phyloP scores from a whole-genome alignment of 768 basidiomycete genomes.

The Tremella mesenterica region DNA sequence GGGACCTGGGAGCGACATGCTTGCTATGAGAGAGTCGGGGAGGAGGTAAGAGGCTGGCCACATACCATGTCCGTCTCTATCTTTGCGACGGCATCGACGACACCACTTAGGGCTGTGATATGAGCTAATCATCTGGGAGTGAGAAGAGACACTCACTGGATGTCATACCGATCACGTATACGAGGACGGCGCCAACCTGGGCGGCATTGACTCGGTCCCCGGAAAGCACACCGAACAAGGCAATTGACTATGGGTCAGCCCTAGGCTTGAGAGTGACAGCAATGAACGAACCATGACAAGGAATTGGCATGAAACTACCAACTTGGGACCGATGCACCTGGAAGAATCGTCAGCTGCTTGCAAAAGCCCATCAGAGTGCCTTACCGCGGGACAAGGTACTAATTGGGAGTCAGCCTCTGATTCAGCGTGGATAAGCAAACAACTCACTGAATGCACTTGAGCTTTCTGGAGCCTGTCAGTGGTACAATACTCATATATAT shows the following conservation, averaged over 20 bases:
- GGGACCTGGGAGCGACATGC: no score
- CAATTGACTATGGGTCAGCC: conserved; percentile 49
- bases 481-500: no score
- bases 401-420: conserved; percentile 11
- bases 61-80: conserved; percentile 23
- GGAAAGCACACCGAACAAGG: conserved; percentile 60
- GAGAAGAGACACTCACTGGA: conserved; percentile 4
- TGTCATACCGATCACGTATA: conserved; percentile 47
- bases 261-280: neutral
- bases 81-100: conserved; percentile 19
- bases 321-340: conserved; percentile 50
- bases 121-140: neutral
- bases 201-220: conserved; percentile 53
- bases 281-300: conserved; percentile 49
- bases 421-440: no score
- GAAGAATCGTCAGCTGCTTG: conserved; percentile 2
- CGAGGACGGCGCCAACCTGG: conserved; percentile 57
- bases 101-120: conserved; percentile 13
- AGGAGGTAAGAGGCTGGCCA: neutral
- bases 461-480: no score
- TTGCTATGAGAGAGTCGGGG: no score
- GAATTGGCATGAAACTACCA: conserved; percentile 58
- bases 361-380: conserved; percentile 1
- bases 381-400: conserved; percentile 20
- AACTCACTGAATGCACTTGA: no score